A percentile compares a stretch with the other conserved stretches of the same genome.
Conservation (phyloP, 2,329 filamentous ascomycete genomes). For the Aspergillus ochraceus region DNA sequence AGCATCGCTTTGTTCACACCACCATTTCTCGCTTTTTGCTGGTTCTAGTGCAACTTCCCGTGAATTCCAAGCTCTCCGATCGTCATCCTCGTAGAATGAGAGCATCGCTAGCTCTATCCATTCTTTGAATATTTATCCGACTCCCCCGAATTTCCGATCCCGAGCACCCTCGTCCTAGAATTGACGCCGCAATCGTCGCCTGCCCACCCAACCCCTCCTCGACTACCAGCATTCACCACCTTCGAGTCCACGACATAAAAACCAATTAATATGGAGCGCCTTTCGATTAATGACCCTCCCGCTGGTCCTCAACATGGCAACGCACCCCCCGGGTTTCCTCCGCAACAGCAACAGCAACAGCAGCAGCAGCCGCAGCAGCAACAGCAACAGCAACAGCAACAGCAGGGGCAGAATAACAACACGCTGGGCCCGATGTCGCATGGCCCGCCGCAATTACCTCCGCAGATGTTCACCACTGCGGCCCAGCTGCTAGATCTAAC, state of each 20-base stretch:
- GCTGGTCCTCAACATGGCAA: slow-evolving; percentile 29
- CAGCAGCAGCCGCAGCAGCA: slow-evolving; percentile 8
- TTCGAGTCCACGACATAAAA: not conserved
- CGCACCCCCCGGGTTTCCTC: slow-evolving; percentile 27
- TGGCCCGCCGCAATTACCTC: slow-evolving; percentile 54
- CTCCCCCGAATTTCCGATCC: not conserved
- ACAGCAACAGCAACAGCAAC: slow-evolving; percentile 8
- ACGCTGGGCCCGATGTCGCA: slow-evolving; percentile 32
- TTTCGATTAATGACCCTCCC: slow-evolving; percentile 36
- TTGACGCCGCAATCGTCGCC: slow-evolving; percentile 2
- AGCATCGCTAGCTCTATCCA: not conserved
- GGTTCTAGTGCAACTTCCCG: not conserved
- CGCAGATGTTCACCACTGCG: slow-evolving; percentile 98
- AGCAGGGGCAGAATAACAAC: slow-evolving; percentile 18
- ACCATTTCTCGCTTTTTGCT: not conserved
- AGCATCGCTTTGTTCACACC: not conserved
- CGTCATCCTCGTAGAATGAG: slow-evolving; percentile 8
- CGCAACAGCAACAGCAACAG: slow-evolving; percentile 14
- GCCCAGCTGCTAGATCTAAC: slow-evolving; percentile 94
- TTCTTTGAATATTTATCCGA: not conserved
- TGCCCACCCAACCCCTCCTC: slow-evolving; percentile 9
- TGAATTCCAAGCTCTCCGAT: not conserved
- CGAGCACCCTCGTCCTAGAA: slow-evolving; percentile 4
- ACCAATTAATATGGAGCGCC: slow-evolving; percentile 33
- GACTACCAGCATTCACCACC: not conserved